These are phyloP conservation scores for Ophiostoma novo-ulmi DNA, from an alignment of 2,329 filamentous ascomycete species.

Conservation along the genomic window DNA sequence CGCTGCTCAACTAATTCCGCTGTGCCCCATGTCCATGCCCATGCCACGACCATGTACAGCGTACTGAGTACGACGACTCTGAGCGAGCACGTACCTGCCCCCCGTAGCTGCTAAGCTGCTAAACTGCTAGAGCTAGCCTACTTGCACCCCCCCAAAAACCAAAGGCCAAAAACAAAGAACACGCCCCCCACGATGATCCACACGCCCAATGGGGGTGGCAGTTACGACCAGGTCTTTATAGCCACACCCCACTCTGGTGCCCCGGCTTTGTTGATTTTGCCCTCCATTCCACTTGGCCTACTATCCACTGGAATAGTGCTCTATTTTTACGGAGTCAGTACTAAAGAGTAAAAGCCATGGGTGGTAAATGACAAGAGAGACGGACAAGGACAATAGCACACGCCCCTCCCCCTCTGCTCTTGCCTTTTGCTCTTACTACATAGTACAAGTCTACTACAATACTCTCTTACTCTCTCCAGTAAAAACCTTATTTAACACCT, in stretches of 20 bases:
- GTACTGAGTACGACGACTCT: not conserved
- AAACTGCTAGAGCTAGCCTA: not conserved
- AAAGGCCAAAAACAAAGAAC: not conserved
- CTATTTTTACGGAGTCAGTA: not conserved
- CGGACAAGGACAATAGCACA: not conserved
- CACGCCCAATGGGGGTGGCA: not conserved
- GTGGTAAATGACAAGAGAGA: not conserved
- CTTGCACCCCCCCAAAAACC: not conserved
- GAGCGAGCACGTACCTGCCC: not conserved
- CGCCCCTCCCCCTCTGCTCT: not conserved
- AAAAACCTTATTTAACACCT: slow-evolving; percentile 20
- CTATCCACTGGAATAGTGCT: not conserved
- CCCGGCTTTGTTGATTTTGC: slow-evolving; percentile 4
- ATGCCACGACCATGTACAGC: too few relatives aligned
- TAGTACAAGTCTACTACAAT: slow-evolving; percentile 7
- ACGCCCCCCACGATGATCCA: not conserved
- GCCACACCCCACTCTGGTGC: not conserved
- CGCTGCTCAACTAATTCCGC: not conserved
- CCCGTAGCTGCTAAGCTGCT: too few relatives aligned
- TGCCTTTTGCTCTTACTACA: not conserved
- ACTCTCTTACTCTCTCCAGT: slow-evolving; percentile 18
- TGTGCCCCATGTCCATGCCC: too few relatives aligned
- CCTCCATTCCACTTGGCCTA: slow-evolving; percentile 1
- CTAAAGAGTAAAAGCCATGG: not conserved
- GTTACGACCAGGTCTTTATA: not conserved